These are phyloP conservation scores for Corylus heterophylla DNA, from an alignment of 306 rosid genomes.

Conservation along the genomic window DNA sequence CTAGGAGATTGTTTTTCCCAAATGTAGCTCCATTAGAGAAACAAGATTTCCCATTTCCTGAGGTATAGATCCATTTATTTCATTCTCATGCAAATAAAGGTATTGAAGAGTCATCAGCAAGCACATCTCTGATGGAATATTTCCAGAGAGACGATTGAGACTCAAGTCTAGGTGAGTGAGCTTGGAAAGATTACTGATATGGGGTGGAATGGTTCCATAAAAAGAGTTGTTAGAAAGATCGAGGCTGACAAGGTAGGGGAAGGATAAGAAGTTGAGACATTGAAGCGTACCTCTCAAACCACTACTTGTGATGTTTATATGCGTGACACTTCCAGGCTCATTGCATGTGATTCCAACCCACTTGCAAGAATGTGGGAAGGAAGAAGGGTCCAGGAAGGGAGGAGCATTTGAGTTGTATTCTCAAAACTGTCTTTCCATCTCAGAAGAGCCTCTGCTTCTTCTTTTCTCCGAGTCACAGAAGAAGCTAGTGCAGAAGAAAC, in stretches of 20 bases:
- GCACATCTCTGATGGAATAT: no score
- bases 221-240: constrained; percentile 9
- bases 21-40: no score
- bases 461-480: no score
- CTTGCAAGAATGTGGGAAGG: neutral
- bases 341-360: constrained; percentile 27
- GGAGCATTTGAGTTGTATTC: constrained; percentile 3
- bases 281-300: constrained; percentile 31
- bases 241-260: constrained; percentile 15
- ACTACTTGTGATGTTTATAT: constrained; percentile 18
- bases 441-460: no score
- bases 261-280: constrained; percentile 14
- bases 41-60: no score
- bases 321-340: neutral
- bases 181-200: neutral
- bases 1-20: constrained; percentile 5
- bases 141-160: neutral
- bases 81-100: no score
- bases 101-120: no score
- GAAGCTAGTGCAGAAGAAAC: no score
- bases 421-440: constrained; percentile 27
- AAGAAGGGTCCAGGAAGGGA: constrained; percentile 16
- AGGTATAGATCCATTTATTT: no score
- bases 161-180: constrained; percentile 10
- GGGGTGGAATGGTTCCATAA: constrained; percentile 17